phyloP scores from a whole-genome alignment of 805 yeast species.

The Saturnispora halmiae region DNA sequence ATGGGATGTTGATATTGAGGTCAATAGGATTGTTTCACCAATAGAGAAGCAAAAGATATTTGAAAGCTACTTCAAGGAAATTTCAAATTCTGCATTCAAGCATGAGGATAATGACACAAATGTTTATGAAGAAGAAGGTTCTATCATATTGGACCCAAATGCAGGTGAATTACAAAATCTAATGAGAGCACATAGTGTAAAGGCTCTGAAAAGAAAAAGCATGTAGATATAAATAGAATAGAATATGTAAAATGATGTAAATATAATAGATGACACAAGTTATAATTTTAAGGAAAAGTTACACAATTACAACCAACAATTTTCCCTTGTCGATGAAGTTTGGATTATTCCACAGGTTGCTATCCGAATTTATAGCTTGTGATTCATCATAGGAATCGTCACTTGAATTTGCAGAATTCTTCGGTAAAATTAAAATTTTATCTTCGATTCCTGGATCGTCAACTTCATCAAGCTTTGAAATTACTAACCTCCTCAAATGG shows the following conservation, averaged over 20 bases:
- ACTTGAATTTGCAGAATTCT: conserved; percentile 21
- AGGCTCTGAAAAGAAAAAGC: conserved; percentile 19
- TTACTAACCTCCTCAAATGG: conserved; percentile 22
- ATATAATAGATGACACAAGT: too few relatives aligned
- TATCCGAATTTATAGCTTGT: conserved; percentile 19
- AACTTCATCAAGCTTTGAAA: conserved; percentile 27
- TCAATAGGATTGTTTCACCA: conserved; percentile 16
- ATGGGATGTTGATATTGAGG: conserved; percentile 26
- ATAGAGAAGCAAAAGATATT: conserved; percentile 12
- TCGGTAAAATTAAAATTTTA: conserved; percentile 23
- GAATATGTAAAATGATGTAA: not conserved
- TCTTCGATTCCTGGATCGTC: conserved; percentile 20
- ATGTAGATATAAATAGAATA: not conserved
- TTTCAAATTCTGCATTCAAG: conserved; percentile 11
- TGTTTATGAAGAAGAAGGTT: conserved; percentile 11
- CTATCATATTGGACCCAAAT: conserved; percentile 16
- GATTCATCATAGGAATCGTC: conserved; percentile 16
- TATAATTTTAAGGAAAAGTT: too few relatives aligned
- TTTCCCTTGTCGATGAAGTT: conserved; percentile 29
- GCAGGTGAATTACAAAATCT: conserved; percentile 20
- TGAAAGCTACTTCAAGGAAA: conserved; percentile 11
- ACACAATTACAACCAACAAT: conserved; percentile 22
- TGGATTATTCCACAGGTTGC: conserved; percentile 20
- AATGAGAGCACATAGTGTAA: conserved; percentile 29
- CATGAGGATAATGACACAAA: conserved; percentile 9